Conservation (phyloP, 1,284 basidiomycete species). For the Boletellus dicymbophilus region DNA sequence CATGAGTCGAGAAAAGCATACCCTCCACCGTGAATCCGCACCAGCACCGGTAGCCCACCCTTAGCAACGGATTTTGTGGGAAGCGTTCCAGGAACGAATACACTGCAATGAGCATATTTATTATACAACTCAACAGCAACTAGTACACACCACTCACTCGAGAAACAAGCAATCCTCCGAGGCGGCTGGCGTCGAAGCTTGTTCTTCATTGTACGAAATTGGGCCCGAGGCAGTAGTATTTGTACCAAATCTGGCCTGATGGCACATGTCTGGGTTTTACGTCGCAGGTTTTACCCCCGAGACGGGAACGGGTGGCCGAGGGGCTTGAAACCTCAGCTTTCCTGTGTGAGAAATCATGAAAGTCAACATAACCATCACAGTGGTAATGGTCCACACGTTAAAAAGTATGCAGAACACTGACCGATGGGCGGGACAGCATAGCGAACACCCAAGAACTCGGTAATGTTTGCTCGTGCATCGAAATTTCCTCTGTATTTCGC, state of each 20-base stretch:
- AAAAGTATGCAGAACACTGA: no score
- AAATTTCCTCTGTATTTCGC: slow-evolving; percentile 14
- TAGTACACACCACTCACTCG: slow-evolving; percentile 25
- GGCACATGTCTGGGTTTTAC: slow-evolving; percentile 16
- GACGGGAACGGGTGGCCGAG: slow-evolving; percentile 3
- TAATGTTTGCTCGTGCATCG: slow-evolving; percentile 3
- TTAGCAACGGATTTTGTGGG: background rate
- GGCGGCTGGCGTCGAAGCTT: background rate
- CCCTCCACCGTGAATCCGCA: slow-evolving; percentile 29
- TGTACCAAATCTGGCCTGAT: background rate
- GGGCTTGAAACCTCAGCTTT: slow-evolving; percentile 18
- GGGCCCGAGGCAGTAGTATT: no score
- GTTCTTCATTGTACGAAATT: background rate
- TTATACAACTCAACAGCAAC: no score
- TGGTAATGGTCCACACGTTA: no score
- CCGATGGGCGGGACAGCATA: slow-evolving; percentile 1
- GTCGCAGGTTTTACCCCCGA: slow-evolving; percentile 12
- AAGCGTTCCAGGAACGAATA: slow-evolving; percentile 12
- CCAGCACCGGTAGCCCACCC: slow-evolving; percentile 12
- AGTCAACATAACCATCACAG: no score
- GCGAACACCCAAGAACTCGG: background rate
- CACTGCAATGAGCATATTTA: slow-evolving; percentile 2
- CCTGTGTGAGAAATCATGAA: background rate
- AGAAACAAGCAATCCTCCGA: slow-evolving; percentile 25
- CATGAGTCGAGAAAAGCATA: background rate